These are phyloP conservation scores for Articulospora tetracladia DNA, from an alignment of 495 filamentous ascomycete genomes.

Conservation along the genomic window DNA sequence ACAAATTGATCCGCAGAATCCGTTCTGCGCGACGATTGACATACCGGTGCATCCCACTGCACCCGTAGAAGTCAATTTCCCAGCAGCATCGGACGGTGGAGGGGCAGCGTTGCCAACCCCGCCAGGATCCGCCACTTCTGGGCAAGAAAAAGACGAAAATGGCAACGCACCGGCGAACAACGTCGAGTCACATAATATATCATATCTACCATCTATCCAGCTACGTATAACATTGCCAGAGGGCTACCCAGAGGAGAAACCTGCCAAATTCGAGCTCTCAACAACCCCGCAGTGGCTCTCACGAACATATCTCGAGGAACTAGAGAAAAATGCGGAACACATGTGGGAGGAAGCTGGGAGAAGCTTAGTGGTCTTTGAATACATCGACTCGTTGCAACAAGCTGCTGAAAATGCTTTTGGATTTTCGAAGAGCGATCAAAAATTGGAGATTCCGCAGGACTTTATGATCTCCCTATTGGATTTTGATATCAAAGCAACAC, in stretches of 20 bases:
- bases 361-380: conserved; percentile 74
- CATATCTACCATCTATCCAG: conserved; percentile 71
- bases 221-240: conserved; percentile 68
- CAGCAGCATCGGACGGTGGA: conserved; percentile 42
- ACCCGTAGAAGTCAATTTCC: conserved; percentile 68
- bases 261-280: conserved; percentile 63
- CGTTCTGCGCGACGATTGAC: conserved; percentile 64
- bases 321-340: conserved; percentile 55
- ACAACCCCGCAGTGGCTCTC: conserved; percentile 72
- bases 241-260: conserved; percentile 65
- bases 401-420: conserved; percentile 73
- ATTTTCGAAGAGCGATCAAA: conserved; percentile 50
- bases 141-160: conserved; percentile 4
- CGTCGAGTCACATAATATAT: conserved; percentile 58
- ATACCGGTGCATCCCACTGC: conserved; percentile 66
- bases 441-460: conserved; percentile 49
- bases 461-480: conserved; percentile 73
- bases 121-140: conserved; percentile 23
- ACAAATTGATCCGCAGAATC: conserved; percentile 50
- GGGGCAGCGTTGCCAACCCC: conserved; percentile 15
- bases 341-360: conserved; percentile 84
- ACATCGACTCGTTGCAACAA: conserved; percentile 84
- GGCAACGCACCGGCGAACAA: conserved; percentile 1
- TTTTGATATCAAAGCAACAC: conserved; percentile 70
- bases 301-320: conserved; percentile 42